phyloP scores from a whole-genome alignment of 148 eudicot species.

The Chenopodium album region DNA sequence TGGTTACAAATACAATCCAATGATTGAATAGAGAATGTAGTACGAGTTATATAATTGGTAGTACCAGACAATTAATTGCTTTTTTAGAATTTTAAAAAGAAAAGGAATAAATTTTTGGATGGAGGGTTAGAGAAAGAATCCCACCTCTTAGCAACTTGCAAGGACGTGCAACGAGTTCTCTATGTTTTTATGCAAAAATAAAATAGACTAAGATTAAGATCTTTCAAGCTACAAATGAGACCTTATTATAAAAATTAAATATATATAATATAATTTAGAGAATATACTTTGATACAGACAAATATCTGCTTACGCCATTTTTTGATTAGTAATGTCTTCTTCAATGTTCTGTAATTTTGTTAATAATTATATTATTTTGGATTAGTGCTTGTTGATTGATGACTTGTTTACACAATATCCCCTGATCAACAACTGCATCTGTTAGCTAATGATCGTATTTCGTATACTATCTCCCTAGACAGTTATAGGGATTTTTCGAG shows the following conservation, averaged over 20 bases:
- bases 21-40: conserved; percentile 18
- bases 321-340: conserved; percentile 13
- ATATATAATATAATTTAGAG: not conserved
- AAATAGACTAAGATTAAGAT: not conserved
- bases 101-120: not conserved
- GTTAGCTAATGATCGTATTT: conserved; percentile 1
- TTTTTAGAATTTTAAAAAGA: not conserved
- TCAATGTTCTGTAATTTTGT: conserved; percentile 3
- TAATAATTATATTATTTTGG: not conserved
- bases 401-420: conserved; percentile 8
- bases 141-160: conserved; percentile 25
- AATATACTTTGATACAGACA: conserved; percentile 24
- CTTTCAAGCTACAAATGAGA: conserved; percentile 14
- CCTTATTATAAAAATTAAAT: not conserved
- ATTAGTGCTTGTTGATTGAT: not conserved
- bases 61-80: not conserved
- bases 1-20: conserved; percentile 9
- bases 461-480: conserved; percentile 12
- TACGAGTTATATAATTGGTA: not conserved
- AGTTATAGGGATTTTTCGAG: not conserved
- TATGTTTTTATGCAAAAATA: not conserved
- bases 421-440: not conserved
- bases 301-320: conserved; percentile 20
- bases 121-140: conserved; percentile 18
- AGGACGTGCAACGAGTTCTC: conserved; percentile 38